Percentiles rank a stretch among this genome's conserved stretches.
Conservation (phyloP, 108 stramenopile species). For the Cylindrotheca fusiformis region DNA sequence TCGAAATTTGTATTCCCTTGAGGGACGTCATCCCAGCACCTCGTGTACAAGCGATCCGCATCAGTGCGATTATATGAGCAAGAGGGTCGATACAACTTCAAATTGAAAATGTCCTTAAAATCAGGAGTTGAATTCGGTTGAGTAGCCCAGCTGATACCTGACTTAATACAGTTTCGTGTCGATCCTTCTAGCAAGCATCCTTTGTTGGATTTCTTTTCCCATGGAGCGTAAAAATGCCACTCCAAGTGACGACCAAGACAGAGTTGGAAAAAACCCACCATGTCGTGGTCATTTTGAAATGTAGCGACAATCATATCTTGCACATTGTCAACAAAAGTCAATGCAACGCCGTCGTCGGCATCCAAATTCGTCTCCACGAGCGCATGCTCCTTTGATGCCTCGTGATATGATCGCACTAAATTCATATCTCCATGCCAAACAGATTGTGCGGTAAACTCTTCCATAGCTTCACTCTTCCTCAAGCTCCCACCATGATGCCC, state of each 20-base stretch:
- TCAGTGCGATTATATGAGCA: not conserved
- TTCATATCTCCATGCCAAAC: constrained; percentile 15
- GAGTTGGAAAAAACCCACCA: constrained; percentile 57
- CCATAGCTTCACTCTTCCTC: not conserved
- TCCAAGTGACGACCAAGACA: constrained; percentile 22
- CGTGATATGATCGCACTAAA: constrained; percentile 1
- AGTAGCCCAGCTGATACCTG: not conserved
- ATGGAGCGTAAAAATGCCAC: constrained; percentile 32
- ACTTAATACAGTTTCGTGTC: not conserved
- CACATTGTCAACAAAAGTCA: constrained; percentile 39
- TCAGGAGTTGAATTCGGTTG: not conserved
- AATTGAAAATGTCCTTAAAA: not conserved
- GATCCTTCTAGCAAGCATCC: not conserved
- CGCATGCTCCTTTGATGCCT: not conserved
- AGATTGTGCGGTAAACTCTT: not conserved
- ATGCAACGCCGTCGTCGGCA: constrained; percentile 60
- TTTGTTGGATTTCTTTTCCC: not conserved
- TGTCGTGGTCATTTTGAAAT: constrained; percentile 1
- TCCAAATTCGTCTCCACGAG: constrained; percentile 62
- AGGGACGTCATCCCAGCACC: not conserved
- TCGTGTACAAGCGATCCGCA: not conserved
- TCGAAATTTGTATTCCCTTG: not conserved
- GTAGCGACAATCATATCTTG: constrained; percentile 33
- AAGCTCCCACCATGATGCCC: constrained; percentile 1
- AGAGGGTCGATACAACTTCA: not conserved